phyloP scores from a whole-genome alignment of 2,329 filamentous ascomycete species.

The Sarocladium strictum region DNA sequence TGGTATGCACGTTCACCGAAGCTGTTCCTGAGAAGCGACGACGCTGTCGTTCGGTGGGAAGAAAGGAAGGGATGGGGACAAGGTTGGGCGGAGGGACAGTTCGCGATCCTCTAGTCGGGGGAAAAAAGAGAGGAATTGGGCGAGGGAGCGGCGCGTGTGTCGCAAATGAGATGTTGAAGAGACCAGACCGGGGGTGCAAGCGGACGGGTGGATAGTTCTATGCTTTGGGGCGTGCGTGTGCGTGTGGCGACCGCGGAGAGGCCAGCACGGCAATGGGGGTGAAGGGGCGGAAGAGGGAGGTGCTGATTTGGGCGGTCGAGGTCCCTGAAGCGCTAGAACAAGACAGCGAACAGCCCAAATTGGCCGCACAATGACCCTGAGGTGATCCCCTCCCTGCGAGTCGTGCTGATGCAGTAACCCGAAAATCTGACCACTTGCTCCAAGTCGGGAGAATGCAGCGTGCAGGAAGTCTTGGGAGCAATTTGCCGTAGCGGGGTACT shows the following conservation, averaged over 20 bases:
- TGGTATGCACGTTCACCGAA: neutral
- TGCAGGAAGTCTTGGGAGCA: neutral
- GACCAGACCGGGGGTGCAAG: conserved; percentile 3
- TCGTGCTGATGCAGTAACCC: too few relatives aligned
- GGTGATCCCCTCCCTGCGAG: too few relatives aligned
- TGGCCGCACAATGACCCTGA: neutral
- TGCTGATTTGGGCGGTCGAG: neutral
- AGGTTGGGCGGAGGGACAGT: neutral
- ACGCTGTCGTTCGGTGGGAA: neutral
- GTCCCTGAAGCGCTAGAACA: neutral
- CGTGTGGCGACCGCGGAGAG: conserved; percentile 2
- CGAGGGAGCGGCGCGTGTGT: conserved; percentile 9
- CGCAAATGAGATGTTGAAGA: conserved; percentile 10
- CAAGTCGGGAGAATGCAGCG: neutral
- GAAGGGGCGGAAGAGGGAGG: neutral
- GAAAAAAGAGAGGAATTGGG: conserved; percentile 9
- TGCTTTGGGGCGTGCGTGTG: neutral
- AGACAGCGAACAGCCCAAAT: neutral
- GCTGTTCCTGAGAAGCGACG: neutral
- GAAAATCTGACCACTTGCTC: too few relatives aligned
- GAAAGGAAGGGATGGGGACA: conserved; percentile 3
- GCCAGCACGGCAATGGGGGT: neutral
- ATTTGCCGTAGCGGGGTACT: conserved; percentile 3
- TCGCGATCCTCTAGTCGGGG: conserved; percentile 8
- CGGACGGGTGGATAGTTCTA: conserved; percentile 1